phyloP scores from a whole-genome alignment of 169 alveolate species.

The Fabrea salina region DNA sequence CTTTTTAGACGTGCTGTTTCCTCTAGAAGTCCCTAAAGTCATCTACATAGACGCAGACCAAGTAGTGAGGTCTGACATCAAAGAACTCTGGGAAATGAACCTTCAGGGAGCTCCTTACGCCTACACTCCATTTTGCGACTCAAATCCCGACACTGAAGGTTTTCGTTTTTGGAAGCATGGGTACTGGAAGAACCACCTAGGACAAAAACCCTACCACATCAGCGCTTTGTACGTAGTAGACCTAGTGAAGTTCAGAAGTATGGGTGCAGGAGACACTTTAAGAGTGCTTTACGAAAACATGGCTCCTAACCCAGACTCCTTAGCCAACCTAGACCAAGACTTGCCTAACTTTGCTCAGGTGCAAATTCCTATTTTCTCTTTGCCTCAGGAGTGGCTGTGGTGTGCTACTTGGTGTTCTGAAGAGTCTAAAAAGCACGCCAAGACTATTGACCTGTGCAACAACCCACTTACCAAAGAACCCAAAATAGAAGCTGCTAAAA shows the following conservation, averaged over 20 bases:
- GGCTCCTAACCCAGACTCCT: slow-evolving; percentile 54
- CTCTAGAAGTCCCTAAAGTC: slow-evolving; percentile 50
- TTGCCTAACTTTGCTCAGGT: slow-evolving; percentile 68
- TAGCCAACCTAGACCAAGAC: slow-evolving; percentile 76
- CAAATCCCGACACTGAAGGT: slow-evolving; percentile 58
- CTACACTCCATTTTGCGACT: slow-evolving; percentile 57
- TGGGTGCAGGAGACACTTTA: slow-evolving; percentile 40
- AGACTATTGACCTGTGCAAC: slow-evolving; percentile 74
- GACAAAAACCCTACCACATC: slow-evolving; percentile 58
- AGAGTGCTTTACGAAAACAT: slow-evolving; percentile 38
- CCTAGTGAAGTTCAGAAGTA: slow-evolving; percentile 39
- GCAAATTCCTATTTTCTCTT: slow-evolving; percentile 49
- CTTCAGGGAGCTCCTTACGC: slow-evolving; percentile 55
- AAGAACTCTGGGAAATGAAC: slow-evolving; percentile 75
- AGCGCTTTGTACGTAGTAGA: slow-evolving; percentile 67
- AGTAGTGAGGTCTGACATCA: slow-evolving; percentile 64
- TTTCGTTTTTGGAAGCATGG: slow-evolving; percentile 76
- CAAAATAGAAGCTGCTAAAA: slow-evolving; percentile 44
- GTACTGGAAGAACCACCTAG: slow-evolving; percentile 61
- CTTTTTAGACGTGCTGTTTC: slow-evolving; percentile 70
- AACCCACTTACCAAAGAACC: slow-evolving; percentile 70
- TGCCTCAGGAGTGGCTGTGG: slow-evolving; percentile 76
- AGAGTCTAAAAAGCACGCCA: slow-evolving; percentile 49
- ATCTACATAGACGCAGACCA: slow-evolving; percentile 78
- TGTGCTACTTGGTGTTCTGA: slow-evolving; percentile 75